Evolutionary conservation across 768 basidiomycete species (phyloP), one percentile per base, ranked within the genome.

Genomic region (Scleroderma citrinum): DNA sequence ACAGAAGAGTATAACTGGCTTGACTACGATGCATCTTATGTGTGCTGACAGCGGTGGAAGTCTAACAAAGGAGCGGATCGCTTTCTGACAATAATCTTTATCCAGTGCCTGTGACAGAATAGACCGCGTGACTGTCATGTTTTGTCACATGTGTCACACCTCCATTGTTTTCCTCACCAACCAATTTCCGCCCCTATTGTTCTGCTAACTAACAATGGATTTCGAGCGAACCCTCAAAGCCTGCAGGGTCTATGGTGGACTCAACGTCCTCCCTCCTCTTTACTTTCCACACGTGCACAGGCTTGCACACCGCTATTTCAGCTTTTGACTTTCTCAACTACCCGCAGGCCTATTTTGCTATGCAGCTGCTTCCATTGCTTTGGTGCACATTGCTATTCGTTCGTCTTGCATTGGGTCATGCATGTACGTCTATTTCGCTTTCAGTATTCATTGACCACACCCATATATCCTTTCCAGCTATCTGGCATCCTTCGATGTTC

Each of bases 401-500:
- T 23, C 49, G 19, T 11, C 43, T 52, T 38, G 63, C 55, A 2
- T 3, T 50, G 0, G 45, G 16, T 5, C 63, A 64, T 51, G 54
- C 38, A 0, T n/a, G 63, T 64, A 8, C 43, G 62, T 55, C 26
- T 3, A n/a, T 5, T 29, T 20, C 24, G 2, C 19, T 10, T 16
- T 10, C 7, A 11, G 13, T 13, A 21, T 7, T 3, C 14, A 7
- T 20, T 7, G 14, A 51, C 51, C 8, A 57, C 16, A 24, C 7
- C 10, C 37, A 12, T 5, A 17, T 38, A 4, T 29, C 26, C 26
- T 10, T 3, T 44, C 7, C 48, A 78, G 80, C 76, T n/a, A 54
- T 78, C 14, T 82, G 66, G 64, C 73, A 78, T 49, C 73, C 79
- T 3, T 73, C 76, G 61, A 83, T 85, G 80, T 83, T 56, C 50